Evolutionary conservation across 225 moss, liverwort and hornwort genomes (phyloP), one percentile per base, ranked within the genome.

Genomic region (Neckera pumila): DNA sequence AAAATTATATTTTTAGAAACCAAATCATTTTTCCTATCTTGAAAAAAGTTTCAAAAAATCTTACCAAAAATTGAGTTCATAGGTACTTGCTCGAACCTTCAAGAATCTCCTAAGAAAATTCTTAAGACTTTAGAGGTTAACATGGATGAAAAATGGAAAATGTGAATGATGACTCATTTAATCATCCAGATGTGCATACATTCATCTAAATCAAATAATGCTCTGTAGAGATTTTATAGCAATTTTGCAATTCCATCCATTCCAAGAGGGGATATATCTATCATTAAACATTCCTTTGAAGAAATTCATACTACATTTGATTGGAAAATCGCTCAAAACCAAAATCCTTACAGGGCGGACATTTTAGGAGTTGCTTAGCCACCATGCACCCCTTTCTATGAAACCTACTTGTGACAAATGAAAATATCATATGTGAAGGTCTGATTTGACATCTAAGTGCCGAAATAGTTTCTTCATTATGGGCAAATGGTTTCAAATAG

Each of bases 301-400:
- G 9, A 47, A 34, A 51, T 8, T 34, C 21, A 76, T 33, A 19
- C 12, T 12, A 30, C 30, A 47, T 47, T 31, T 18, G 30, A 31
- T 3, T 30, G 6, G 31, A 7, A 74, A 45, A 12, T 22, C 0
- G 14, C 14, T 54, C 1, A 1, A 9, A 14, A 2, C 14, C 1
- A 0, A 36, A 77, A 77, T 15, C 77, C 0, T 0, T 0, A 3
- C 2, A 9, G 0, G 6, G 15, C 4, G 2, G 0, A 77, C 36
- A 77, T 54, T 77, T 77, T 23, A 54, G 36, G 25, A 76, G 23
- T 76, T 34, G 22, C 22, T 34, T 76, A 8, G 51, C 33, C 7
- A 19, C 17, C 28, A 17, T 28, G 17, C 27, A 71, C 10, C 43
- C 38, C 42, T 16, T 73, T 30, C 21, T 5, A 34, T 76, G 31